Evolutionary conservation across 345 rosid species (phyloP).

Genomic region (Lagerstroemia speciosa): DNA sequence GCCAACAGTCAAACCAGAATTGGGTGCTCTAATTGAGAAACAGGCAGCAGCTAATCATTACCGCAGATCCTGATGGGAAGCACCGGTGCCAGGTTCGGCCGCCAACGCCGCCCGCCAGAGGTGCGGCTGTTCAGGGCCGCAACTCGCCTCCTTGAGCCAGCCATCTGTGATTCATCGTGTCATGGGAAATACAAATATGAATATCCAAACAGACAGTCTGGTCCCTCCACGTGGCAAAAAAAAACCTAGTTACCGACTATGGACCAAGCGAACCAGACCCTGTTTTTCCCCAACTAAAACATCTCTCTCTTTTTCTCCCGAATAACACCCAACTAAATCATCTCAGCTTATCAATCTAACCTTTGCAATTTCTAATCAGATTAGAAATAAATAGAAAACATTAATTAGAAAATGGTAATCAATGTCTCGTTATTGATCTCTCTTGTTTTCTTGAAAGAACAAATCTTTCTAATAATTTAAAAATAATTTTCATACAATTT

Average conservation of each 20-base stretch:
- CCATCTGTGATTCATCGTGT: constrained; percentile 15
- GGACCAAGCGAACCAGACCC: not conserved
- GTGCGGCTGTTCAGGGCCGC: constrained; percentile 9
- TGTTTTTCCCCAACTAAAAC: no score
- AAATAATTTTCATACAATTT: no score
- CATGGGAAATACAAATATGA: not conserved
- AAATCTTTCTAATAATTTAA: no score
- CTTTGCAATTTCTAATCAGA: no score
- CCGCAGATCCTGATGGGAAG: constrained; percentile 41
- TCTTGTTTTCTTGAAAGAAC: no score
- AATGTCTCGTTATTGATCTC: no score
- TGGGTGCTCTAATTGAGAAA: not conserved
- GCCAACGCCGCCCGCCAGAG: constrained; percentile 13
- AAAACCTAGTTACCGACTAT: not conserved
- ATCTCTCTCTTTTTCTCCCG: no score
- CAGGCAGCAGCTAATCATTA: constrained; percentile 9
- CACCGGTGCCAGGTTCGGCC: constrained; percentile 22
- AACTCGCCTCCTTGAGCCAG: constrained; percentile 33
- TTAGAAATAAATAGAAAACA: no score
- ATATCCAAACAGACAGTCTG: not conserved
- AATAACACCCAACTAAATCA: not conserved
- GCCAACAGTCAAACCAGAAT: not conserved
- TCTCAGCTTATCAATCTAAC: no score
- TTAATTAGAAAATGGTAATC: no score
- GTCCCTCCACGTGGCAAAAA: constrained; percentile 2